Evolutionary conservation across 2,329 filamentous ascomycete genomes (phyloP).

Genomic region (Didymella keratinophila): DNA sequence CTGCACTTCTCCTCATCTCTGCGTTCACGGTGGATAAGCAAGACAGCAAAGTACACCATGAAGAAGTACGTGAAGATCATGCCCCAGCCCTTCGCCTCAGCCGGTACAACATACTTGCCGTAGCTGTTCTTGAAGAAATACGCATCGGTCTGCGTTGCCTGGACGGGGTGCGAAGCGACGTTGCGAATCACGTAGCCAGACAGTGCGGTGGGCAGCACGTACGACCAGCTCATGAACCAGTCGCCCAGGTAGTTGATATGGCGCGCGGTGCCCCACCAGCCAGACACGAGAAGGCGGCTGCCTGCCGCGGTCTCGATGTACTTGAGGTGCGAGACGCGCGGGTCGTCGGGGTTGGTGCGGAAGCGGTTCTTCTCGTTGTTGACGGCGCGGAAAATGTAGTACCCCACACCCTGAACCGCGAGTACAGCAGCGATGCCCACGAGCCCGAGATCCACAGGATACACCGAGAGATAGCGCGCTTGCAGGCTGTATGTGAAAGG

Average conservation of each 20-base stretch:
- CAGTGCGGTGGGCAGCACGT: slow-evolving; percentile 83
- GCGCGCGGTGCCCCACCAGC: slow-evolving; percentile 91
- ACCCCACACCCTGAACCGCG: slow-evolving; percentile 74
- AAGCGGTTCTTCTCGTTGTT: slow-evolving; percentile 97
- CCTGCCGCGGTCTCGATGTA: slow-evolving; percentile 87
- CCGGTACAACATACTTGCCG: slow-evolving; percentile 72
- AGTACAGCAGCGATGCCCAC: slow-evolving; percentile 70
- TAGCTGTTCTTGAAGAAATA: slow-evolving; percentile 64
- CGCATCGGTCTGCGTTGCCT: slow-evolving; percentile 58
- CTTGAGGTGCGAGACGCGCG: slow-evolving; percentile 78
- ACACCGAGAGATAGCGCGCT: slow-evolving; percentile 81
- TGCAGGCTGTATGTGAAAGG: slow-evolving; percentile 89
- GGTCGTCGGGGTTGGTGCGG: slow-evolving; percentile 84
- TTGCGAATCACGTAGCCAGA: slow-evolving; percentile 78
- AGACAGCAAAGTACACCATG: slow-evolving; percentile 85
- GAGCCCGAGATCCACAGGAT: slow-evolving; percentile 80
- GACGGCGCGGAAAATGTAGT: slow-evolving; percentile 89
- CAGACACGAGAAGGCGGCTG: slow-evolving; percentile 80
- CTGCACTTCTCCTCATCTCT: slow-evolving; percentile 91
- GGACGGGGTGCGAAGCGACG: slow-evolving; percentile 47
- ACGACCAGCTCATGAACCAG: slow-evolving; percentile 93
- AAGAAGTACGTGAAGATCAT: slow-evolving; percentile 95
- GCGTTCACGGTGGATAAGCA: slow-evolving; percentile 84
- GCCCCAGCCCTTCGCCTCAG: slow-evolving; percentile 79
- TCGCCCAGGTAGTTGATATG: slow-evolving; percentile 98